A percentile compares a stretch with the other conserved stretches of the same genome.
Conservation (phyloP, 192 early-diverging fungal species). For the Linderina pennispora region DNA sequence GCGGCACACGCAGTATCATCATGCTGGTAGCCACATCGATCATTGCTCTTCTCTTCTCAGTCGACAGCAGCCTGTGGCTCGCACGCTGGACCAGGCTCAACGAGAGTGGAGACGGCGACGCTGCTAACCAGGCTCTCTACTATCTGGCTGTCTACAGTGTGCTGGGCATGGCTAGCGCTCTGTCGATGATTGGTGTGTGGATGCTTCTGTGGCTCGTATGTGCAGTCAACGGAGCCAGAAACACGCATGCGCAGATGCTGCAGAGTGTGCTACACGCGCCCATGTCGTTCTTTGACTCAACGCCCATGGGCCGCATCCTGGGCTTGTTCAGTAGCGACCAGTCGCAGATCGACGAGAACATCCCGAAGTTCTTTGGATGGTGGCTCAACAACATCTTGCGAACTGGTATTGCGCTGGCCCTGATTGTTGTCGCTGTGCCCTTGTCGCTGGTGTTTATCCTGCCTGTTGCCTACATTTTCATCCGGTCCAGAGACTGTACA, state of each 20-base stretch:
- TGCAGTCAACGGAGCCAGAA: conserved; percentile 69
- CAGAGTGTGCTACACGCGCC: conserved; percentile 56
- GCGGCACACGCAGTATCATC: conserved; percentile 2
- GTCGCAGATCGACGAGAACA: conserved; percentile 68
- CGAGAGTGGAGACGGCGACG: neutral
- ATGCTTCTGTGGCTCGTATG: conserved; percentile 72
- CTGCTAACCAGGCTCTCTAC: conserved; percentile 1
- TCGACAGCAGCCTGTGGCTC: conserved; percentile 13
- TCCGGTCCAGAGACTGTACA: conserved; percentile 51
- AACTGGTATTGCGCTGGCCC: conserved; percentile 22
- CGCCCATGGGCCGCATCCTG: conserved; percentile 71
- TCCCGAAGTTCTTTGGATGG: conserved; percentile 50
- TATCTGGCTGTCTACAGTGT: too few species aligned
- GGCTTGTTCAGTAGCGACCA: conserved; percentile 83
- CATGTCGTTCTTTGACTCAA: conserved; percentile 55
- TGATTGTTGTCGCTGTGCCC: conserved; percentile 41
- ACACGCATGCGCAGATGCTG: conserved; percentile 67
- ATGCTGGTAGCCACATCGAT: neutral
- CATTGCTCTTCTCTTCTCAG: conserved; percentile 1
- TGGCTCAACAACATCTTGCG: conserved; percentile 36
- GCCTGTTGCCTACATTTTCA: conserved; percentile 41
- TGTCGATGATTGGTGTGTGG: conserved; percentile 33
- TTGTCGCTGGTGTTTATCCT: conserved; percentile 43
- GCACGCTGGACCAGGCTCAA: conserved; percentile 13
- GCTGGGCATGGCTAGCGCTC: too few species aligned